phyloP scores from a whole-genome alignment of 169 alveolate genomes.

The Babesia caballi region DNA sequence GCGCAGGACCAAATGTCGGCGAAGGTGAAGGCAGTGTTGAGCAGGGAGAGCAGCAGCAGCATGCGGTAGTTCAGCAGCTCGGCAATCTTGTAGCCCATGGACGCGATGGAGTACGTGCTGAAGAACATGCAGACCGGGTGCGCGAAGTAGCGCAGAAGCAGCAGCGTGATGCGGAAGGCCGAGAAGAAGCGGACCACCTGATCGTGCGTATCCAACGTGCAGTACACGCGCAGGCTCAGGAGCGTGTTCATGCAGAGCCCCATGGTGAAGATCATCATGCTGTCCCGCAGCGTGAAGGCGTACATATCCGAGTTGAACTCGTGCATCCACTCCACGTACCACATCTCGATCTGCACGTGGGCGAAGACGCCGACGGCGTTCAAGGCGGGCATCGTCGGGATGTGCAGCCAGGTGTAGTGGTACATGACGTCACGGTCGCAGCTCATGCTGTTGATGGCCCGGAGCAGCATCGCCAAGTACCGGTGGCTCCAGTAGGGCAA shows the following conservation, averaged over 20 bases:
- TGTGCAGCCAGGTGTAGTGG: constrained; percentile 22
- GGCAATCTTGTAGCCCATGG: background rate
- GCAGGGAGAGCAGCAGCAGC: background rate
- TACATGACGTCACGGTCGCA: constrained; percentile 27
- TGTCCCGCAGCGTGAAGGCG: constrained; percentile 20
- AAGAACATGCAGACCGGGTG: background rate
- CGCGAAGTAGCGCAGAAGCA: background rate
- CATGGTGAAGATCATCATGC: constrained; percentile 7
- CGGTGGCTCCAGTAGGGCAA: constrained; percentile 15
- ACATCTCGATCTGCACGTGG: constrained; percentile 16
- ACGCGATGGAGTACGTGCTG: background rate
- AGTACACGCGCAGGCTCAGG: constrained; percentile 19
- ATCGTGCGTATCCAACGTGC: background rate
- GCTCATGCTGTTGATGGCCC: background rate
- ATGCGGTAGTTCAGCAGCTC: background rate
- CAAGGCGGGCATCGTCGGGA: constrained; percentile 13
- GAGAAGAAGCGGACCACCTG: constrained; percentile 4
- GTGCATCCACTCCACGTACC: constrained; percentile 68
- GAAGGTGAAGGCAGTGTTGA: constrained; percentile 3
- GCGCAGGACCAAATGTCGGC: constrained; percentile 9
- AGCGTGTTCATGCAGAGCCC: background rate
- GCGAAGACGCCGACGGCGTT: constrained; percentile 40
- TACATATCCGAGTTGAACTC: constrained; percentile 45
- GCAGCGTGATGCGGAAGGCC: background rate
- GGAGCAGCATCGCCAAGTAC: background rate